Percentiles rank a stretch among this genome's conserved stretches.
phyloP scores from a whole-genome alignment of 805 yeast genomes.

The Nakazawaea populi region DNA sequence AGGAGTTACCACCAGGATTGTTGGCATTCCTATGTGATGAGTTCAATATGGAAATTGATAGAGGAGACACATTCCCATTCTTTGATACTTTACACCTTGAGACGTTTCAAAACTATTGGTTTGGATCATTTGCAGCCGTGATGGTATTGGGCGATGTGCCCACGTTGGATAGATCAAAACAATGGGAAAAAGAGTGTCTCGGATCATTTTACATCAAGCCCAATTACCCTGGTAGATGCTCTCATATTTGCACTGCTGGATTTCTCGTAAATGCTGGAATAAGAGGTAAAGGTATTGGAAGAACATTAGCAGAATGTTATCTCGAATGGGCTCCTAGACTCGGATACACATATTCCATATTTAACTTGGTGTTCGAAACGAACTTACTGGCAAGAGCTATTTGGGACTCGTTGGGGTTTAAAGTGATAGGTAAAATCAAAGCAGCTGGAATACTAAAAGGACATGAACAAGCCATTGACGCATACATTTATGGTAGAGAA shows the following conservation, averaged over 20 bases:
- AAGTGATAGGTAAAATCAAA: constrained; percentile 70
- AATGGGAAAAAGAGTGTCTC: constrained; percentile 90
- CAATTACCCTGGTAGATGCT: constrained; percentile 86
- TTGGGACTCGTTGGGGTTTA: constrained; percentile 71
- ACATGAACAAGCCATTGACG: constrained; percentile 79
- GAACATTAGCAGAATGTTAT: constrained; percentile 76
- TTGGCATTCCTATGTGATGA: constrained; percentile 84
- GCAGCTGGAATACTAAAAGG: constrained; percentile 89
- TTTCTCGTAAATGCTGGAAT: constrained; percentile 90
- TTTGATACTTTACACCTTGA: constrained; percentile 74
- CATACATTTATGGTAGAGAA: constrained; percentile 79
- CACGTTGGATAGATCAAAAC: constrained; percentile 42
- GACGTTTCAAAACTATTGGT: constrained; percentile 83
- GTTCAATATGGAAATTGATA: constrained; percentile 84
- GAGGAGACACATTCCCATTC: constrained; percentile 85
- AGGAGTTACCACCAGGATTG: constrained; percentile 71
- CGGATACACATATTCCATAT: constrained; percentile 79
- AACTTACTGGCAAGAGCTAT: constrained; percentile 78
- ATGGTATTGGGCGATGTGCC: constrained; percentile 74
- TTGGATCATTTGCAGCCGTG: constrained; percentile 73
- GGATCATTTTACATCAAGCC: constrained; percentile 86
- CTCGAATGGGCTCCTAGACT: constrained; percentile 87
- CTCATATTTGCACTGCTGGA: constrained; percentile 88
- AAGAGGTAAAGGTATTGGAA: constrained; percentile 87
- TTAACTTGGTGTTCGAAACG: constrained; percentile 84